A percentile compares a stretch with the other conserved stretches of the same genome.
Conservation (phyloP, 192 early-diverging fungal species). For the Podila minutissima region DNA sequence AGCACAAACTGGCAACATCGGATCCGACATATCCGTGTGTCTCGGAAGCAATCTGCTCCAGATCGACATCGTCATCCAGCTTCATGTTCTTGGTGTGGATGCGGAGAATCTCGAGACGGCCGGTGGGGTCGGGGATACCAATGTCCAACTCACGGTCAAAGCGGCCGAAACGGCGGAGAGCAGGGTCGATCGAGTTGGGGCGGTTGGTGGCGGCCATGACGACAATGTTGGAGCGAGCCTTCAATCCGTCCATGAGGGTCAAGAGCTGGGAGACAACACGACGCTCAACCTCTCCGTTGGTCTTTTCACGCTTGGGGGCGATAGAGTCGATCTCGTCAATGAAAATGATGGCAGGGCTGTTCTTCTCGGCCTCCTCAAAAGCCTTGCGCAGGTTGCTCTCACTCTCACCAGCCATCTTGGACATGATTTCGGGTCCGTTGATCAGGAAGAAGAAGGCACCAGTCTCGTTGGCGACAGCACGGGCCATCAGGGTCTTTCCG, state of each 20-base stretch:
- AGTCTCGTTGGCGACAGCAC: slow-evolving; percentile 99
- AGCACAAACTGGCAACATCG: slow-evolving; percentile 96
- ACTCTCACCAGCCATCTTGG: slow-evolving; percentile 99
- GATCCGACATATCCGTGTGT: slow-evolving; percentile 98
- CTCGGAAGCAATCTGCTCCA: slow-evolving; percentile 96
- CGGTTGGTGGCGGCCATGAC: slow-evolving; percentile 99
- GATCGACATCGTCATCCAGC: slow-evolving; percentile 94
- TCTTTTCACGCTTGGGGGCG: slow-evolving; percentile 99
- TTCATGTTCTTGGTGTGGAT: slow-evolving; percentile 99
- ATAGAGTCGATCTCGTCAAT: slow-evolving; percentile 99
- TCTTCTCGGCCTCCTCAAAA: slow-evolving; percentile 99
- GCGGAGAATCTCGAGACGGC: slow-evolving; percentile 96
- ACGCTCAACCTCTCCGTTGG: slow-evolving; percentile 98
- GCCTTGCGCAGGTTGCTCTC: slow-evolving; percentile 98
- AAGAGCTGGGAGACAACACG: slow-evolving; percentile 98
- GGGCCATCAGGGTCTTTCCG: slow-evolving; percentile 98
- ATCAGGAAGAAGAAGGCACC: slow-evolving; percentile 99
- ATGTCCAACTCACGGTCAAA: slow-evolving; percentile 99
- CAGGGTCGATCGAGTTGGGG: slow-evolving; percentile 98
- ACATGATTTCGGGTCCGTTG: slow-evolving; percentile 99
- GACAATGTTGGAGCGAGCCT: slow-evolving; percentile 96
- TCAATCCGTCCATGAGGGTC: slow-evolving; percentile 98
- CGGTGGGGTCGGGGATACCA: slow-evolving; percentile 98
- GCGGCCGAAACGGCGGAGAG: slow-evolving; percentile 97
- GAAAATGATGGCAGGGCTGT: slow-evolving; percentile 97